These are phyloP conservation scores for Sugiyamaella paludigena DNA, from an alignment of 1,139 yeast genomes.

Conservation along the genomic window DNA sequence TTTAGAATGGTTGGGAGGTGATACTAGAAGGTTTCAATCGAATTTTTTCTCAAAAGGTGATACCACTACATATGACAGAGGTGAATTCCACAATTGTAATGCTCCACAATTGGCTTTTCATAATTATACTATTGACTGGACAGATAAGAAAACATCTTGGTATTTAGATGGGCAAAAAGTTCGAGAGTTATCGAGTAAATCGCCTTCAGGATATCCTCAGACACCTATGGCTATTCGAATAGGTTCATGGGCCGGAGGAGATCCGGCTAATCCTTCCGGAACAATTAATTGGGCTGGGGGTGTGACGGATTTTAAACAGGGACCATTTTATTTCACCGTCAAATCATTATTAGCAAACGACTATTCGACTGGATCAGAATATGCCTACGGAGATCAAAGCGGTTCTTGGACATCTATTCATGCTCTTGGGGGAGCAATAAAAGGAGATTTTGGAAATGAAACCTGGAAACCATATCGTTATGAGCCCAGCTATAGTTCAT, in stretches of 20 bases:
- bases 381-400: conserved; percentile 59
- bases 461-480: conserved; percentile 3
- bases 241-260: conserved; percentile 86
- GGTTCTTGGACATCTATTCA: conserved; percentile 70
- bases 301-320: conserved; percentile 57
- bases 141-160: conserved; percentile 58
- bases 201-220: conserved; percentile 64
- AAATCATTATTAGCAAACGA: conserved; percentile 63
- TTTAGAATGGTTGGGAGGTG: conserved; percentile 81
- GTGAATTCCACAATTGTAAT: conserved; percentile 59
- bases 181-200: conserved; percentile 46
- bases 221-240: conserved; percentile 69
- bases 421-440: conserved; percentile 58
- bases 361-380: conserved; percentile 74
- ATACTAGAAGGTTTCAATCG: conserved; percentile 67
- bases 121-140: conserved; percentile 84
- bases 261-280: conserved; percentile 56
- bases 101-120: conserved; percentile 55
- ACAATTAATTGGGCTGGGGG: conserved; percentile 90
- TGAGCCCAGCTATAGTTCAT: conserved; percentile 10
- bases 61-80: conserved; percentile 71
- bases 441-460: conserved; percentile 5
- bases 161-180: conserved; percentile 57
- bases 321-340: conserved; percentile 69
- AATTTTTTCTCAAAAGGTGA: conserved; percentile 82